A percentile compares a stretch with the other conserved stretches of the same genome.
phyloP scores from a whole-genome alignment of 352 stramenopile genomes.

The Globisporangium polare region DNA sequence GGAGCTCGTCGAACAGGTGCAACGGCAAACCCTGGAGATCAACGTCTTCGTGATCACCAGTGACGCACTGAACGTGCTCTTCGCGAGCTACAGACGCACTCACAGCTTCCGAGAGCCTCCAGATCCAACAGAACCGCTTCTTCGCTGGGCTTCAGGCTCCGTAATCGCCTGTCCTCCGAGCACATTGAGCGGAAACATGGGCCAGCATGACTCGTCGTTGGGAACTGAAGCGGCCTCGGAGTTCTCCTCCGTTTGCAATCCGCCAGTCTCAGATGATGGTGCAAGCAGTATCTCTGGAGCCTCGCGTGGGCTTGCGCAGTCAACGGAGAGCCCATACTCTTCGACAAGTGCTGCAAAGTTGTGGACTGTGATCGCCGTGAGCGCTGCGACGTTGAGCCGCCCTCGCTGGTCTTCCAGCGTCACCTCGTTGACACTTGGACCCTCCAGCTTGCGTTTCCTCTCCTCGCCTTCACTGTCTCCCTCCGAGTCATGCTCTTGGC shows the following conservation, averaged over 20 bases:
- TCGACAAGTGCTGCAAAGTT: constrained; percentile 8
- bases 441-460: no score
- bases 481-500: background rate
- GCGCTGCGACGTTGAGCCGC: constrained; percentile 8
- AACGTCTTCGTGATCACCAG: background rate
- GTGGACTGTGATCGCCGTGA: constrained; percentile 11
- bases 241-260: background rate
- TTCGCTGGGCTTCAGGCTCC: background rate
- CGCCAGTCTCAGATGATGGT: background rate
- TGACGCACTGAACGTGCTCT: background rate
- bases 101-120: background rate
- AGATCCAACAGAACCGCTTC: background rate
- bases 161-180: background rate
- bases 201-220: constrained; percentile 1
- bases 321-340: background rate
- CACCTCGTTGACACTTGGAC: constrained; percentile 1
- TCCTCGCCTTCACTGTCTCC: background rate
- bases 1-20: constrained; percentile 30
- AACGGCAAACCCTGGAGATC: constrained; percentile 8
- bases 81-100: background rate
- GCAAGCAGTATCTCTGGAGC: background rate
- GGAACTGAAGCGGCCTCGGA: background rate
- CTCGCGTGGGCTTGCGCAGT: background rate
- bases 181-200: background rate
- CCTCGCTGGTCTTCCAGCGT: constrained; percentile 19